phyloP scores from a whole-genome alignment of 345 rosid species.

The Sonneratia alba region DNA sequence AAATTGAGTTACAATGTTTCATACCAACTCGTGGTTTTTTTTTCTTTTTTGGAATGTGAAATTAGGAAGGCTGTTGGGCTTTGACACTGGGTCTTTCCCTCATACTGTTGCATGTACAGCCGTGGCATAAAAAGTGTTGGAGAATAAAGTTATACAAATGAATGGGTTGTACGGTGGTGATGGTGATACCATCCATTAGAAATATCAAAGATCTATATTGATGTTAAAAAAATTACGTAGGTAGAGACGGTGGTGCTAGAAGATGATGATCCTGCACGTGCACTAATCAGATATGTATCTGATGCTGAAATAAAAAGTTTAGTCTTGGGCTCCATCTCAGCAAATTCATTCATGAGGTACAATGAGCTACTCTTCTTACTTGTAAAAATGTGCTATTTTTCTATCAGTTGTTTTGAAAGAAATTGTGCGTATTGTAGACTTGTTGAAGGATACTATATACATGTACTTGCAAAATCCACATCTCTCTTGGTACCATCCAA shows the following conservation, averaged over 20 bases:
- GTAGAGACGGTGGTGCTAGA: constrained; percentile 65
- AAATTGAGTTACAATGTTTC: background rate
- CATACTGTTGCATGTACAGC: too few relatives aligned
- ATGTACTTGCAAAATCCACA: background rate
- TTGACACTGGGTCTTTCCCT: too few relatives aligned
- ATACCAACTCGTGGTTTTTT: background rate
- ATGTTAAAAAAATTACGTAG: constrained; percentile 24
- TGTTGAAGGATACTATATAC: background rate
- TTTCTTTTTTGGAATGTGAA: too few relatives aligned
- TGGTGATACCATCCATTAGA: background rate
- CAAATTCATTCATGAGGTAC: constrained; percentile 49
- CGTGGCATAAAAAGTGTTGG: background rate
- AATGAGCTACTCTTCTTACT: background rate
- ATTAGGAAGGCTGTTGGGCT: too few relatives aligned
- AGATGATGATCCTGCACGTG: constrained; percentile 55
- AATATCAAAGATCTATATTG: background rate
- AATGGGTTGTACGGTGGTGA: background rate
- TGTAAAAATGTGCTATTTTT: background rate
- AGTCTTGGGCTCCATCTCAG: constrained; percentile 64
- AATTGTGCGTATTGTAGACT: background rate
- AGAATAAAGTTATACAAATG: background rate
- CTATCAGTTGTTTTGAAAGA: background rate
- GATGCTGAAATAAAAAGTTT: constrained; percentile 42
- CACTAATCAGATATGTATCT: constrained; percentile 40
- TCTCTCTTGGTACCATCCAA: too few relatives aligned